phyloP scores from a whole-genome alignment of 1,284 basidiomycete species.

The Cutaneotrichosporon cavernicola region DNA sequence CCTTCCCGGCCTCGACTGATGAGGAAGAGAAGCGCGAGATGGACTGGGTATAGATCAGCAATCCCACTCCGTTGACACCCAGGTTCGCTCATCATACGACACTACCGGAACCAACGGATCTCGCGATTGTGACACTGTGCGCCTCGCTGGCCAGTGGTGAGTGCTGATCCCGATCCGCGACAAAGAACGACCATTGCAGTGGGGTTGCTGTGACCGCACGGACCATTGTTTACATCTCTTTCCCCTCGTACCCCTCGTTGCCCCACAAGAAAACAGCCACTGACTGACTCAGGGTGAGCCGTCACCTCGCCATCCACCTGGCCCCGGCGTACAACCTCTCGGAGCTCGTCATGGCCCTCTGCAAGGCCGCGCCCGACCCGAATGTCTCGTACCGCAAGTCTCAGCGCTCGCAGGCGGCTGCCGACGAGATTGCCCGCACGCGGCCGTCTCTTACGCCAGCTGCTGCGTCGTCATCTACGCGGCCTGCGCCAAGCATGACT shows the following conservation, averaged over 20 bases:
- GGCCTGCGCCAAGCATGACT: constrained; percentile 20
- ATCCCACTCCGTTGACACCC: not conserved
- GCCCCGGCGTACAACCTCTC: constrained; percentile 60
- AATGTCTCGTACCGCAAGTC: constrained; percentile 68
- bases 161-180: constrained; percentile 17
- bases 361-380: constrained; percentile 74
- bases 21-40: constrained; percentile 79
- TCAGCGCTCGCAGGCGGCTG: constrained; percentile 51
- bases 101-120: constrained; percentile 77
- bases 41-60: constrained; percentile 61
- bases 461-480: constrained; percentile 3
- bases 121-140: constrained; percentile 59
- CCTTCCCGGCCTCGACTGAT: constrained; percentile 81
- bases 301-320: constrained; percentile 64
- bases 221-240: not conserved
- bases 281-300: constrained; percentile 62
- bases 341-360: constrained; percentile 58
- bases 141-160: constrained; percentile 77
- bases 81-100: constrained; percentile 63
- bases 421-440: constrained; percentile 38
- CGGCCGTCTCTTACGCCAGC: not conserved
- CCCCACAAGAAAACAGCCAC: not conserved
- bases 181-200: not conserved
- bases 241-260: not conserved
- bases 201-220: not conserved